Base-by-base conservation (phyloP, 179 eudicot species). In the Vitellaria paradoxa region DNA sequence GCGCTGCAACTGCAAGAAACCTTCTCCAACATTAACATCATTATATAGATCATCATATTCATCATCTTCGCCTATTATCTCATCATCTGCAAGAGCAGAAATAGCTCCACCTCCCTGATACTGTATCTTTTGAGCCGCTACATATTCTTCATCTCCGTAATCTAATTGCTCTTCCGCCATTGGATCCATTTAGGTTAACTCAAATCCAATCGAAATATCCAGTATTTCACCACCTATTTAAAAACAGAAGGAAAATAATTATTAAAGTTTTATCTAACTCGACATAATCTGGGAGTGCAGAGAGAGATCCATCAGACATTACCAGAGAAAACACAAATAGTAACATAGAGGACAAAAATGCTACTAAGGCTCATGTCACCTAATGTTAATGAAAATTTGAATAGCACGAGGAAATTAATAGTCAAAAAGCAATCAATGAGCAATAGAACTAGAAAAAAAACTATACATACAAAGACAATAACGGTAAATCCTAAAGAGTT, bases 1-100 rank as follows among this genome's bases (percentile, higher is more conserved):
- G 21, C 78, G 93, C 76, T 94, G 93, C 87, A 89, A 77, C 68
- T 92, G 94, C 80, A 84, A 76, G 85, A 94, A 89, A 57, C 91
- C 91, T 62, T 92, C 94, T 20, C 98, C 97, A 69, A 94, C 90
- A 81, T 94, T 94, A 70, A 94, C 98, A 85, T 92, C 98, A 65
- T 91, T 94, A 78, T 94, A 94, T 11, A 94, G 89, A 87, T 94
- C 98, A 84, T 92, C 97, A 72, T 89, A 94, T 67, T 94, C 98
- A 76, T 94, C 95, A 46, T 94, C 98, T 49, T 94, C 96, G 30
- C 89, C 97, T 50, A 90, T 85, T 76, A 92, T 82, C 71, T 92
- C 98, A 75, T 93, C 98, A 26, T 92, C 98, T 49, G 92, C 98
- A 82, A 93, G 90, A 40, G 97, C 98, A 67, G 98, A 88, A 72